These are phyloP conservation scores for Noccaea bulbosa DNA, from an alignment of 345 rosid species.

Conservation along the genomic window DNA sequence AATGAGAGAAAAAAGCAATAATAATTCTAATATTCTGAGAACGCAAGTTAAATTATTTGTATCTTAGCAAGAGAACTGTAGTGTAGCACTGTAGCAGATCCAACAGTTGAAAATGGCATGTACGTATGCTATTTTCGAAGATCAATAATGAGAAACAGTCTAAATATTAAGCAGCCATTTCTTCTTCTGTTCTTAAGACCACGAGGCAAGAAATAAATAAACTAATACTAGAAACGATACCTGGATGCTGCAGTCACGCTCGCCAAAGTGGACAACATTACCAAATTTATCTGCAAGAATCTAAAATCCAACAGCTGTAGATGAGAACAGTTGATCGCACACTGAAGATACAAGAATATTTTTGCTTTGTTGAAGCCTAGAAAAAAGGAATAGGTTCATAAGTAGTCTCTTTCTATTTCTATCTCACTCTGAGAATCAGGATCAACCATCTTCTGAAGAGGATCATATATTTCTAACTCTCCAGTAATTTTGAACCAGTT, in stretches of 20 bases:
- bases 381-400: too few relatives aligned
- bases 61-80: constrained; percentile 2
- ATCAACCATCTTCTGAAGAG: background rate
- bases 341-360: background rate
- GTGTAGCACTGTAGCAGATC: constrained; percentile 15
- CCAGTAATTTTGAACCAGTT: background rate
- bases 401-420: background rate
- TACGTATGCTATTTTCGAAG: background rate
- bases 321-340: constrained; percentile 26
- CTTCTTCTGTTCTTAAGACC: background rate
- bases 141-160: background rate
- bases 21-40: background rate
- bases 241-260: constrained; percentile 99
- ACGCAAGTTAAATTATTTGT: background rate
- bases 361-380: background rate
- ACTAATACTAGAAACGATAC: constrained; percentile 44
- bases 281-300: constrained; percentile 97
- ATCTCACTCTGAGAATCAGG: background rate
- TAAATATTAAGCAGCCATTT: background rate
- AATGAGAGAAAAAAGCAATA: constrained; percentile 5
- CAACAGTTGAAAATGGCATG: constrained; percentile 14
- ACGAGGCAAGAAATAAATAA: background rate
- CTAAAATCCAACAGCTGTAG: constrained; percentile 49
- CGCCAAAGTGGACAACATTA: constrained; percentile 98
- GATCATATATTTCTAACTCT: constrained; percentile 2